These are phyloP conservation scores for Amanita rimosa DNA, from an alignment of 768 basidiomycete species.

Conservation along the genomic window DNA sequence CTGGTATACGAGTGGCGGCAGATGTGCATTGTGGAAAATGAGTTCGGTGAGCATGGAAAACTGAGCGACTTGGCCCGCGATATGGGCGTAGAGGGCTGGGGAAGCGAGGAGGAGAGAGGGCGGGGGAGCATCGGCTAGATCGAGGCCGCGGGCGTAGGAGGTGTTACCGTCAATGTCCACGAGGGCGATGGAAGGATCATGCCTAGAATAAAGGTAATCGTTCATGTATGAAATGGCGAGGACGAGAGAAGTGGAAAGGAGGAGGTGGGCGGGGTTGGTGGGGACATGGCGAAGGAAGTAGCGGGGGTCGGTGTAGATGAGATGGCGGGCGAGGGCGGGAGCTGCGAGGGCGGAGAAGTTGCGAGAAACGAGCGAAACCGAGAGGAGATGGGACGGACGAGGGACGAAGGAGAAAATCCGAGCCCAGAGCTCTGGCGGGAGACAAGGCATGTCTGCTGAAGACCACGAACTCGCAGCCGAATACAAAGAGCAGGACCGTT, in stretches of 20 bases:
- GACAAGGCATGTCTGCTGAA: not conserved
- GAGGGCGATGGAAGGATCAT: not conserved
- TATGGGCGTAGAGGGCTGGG: not conserved
- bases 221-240: not conserved
- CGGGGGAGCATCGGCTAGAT: not conserved
- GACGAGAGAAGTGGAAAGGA: not conserved
- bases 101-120: not conserved
- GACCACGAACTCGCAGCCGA: constrained; percentile 71
- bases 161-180: not conserved
- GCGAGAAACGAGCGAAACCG: not conserved
- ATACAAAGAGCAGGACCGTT: constrained; percentile 91
- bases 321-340: constrained; percentile 10
- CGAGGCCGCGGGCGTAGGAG: not conserved
- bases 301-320: constrained; percentile 11
- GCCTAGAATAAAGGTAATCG: not conserved
- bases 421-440: not conserved
- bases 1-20: constrained; percentile 22
- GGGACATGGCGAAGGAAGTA: constrained; percentile 7
- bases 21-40: constrained; percentile 22
- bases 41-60: constrained; percentile 27
- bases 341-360: not conserved
- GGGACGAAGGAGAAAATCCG: not conserved
- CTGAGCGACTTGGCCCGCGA: not conserved
- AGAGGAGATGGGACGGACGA: not conserved
- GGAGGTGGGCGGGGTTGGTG: not conserved